Evolutionary conservation across 2,329 filamentous ascomycete genomes (phyloP).

Genomic region (Fusarium tupiense): DNA sequence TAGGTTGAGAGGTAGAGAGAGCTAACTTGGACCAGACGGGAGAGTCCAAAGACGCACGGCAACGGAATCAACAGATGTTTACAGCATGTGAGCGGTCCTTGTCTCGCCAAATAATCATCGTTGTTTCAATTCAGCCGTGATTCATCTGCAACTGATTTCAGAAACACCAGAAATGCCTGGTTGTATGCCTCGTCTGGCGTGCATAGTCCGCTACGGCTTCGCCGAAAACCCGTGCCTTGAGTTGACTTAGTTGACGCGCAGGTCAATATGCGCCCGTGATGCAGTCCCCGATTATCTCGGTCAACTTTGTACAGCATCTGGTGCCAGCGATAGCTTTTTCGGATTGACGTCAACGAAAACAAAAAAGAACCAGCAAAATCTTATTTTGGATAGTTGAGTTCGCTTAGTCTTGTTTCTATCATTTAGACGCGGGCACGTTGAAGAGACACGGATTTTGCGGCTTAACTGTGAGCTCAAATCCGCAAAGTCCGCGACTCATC

Average conservation of each 20-base stretch:
- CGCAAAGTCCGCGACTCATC: conserved; percentile 8
- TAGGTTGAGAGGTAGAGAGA: not conserved
- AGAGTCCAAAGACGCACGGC: not conserved
- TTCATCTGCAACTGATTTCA: not conserved
- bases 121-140: not conserved
- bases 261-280: conserved; percentile 4
- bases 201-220: conserved; percentile 20
- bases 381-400: not conserved
- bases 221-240: conserved; percentile 11
- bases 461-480: not conserved
- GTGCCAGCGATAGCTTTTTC: not conserved
- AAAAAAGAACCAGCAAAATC: not conserved
- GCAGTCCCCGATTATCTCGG: not conserved
- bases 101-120: not conserved
- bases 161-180: not conserved
- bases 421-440: not conserved
- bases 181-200: conserved; percentile 2
- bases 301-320: not conserved
- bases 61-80: not conserved
- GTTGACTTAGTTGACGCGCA: conserved; percentile 6
- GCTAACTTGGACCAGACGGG: not conserved
- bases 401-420: not conserved
- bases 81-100: not conserved
- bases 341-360: not conserved
- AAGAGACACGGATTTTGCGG: conserved; percentile 2